These are phyloP conservation scores for Picea abies DNA, from an alignment of 83 land plant genomes.

Conservation along the genomic window DNA sequence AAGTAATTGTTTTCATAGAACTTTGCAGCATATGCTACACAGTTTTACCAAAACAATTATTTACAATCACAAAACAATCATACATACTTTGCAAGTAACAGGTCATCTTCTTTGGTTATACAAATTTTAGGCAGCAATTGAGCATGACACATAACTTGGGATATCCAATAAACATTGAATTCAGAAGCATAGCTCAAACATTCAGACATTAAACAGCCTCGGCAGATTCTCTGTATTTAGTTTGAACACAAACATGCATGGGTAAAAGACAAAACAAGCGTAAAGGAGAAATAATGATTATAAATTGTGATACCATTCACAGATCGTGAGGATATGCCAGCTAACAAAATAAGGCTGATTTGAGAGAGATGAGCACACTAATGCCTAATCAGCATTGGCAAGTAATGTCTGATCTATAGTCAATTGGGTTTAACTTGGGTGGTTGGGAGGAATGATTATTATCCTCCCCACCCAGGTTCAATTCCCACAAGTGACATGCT, in stretches of 20 bases:
- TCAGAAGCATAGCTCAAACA: background rate
- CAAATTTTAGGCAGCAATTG: background rate
- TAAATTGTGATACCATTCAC: background rate
- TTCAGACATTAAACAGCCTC: background rate
- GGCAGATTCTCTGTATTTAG: background rate
- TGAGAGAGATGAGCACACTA: background rate
- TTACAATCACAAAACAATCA: background rate
- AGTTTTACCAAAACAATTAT: too few species aligned
- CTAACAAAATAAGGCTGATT: background rate
- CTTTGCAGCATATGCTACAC: too few species aligned
- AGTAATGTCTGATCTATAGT: background rate
- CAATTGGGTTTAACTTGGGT: too few species aligned
- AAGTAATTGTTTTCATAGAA: too few species aligned
- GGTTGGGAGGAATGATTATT: too few species aligned
- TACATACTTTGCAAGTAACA: slow-evolving; percentile 6
- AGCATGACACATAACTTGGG: background rate
- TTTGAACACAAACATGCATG: background rate
- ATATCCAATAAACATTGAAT: background rate
- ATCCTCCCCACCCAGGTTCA: too few species aligned
- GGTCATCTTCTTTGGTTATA: background rate
- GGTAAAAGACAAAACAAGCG: background rate
- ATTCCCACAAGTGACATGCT: too few species aligned
- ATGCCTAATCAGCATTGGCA: background rate
- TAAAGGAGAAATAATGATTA: background rate
- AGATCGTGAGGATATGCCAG: background rate